Evolutionary conservation across 108 stramenopile genomes (phyloP).

Genomic region (Cyclotella baltica): DNA sequence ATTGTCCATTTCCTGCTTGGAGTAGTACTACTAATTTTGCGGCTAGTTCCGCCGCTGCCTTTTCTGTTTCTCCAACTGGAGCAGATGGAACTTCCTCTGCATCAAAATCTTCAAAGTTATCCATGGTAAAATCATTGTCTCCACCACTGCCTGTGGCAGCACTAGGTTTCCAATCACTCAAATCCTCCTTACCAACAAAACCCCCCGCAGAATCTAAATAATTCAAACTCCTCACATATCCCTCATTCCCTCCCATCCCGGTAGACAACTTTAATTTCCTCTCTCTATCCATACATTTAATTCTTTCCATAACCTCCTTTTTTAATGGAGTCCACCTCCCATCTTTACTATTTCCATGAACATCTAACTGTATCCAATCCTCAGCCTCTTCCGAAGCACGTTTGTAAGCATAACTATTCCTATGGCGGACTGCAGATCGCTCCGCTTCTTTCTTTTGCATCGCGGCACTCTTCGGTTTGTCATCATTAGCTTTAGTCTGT

Average conservation of each 20-base stretch:
- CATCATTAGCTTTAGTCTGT: not conserved
- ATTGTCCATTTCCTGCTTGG: slow-evolving; percentile 62
- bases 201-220: slow-evolving; percentile 55
- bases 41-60: slow-evolving; percentile 55
- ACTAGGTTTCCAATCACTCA: slow-evolving; percentile 27
- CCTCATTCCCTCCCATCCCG: slow-evolving; percentile 19
- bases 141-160: not conserved
- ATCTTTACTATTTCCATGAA: slow-evolving; percentile 44
- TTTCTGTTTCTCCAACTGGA: slow-evolving; percentile 15
- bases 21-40: slow-evolving; percentile 66
- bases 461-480: slow-evolving; percentile 58
- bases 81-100: not conserved
- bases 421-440: slow-evolving; percentile 71
- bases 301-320: slow-evolving; percentile 39
- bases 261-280: slow-evolving; percentile 22
- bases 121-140: slow-evolving; percentile 4
- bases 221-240: slow-evolving; percentile 69
- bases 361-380: slow-evolving; percentile 79
- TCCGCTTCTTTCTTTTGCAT: slow-evolving; percentile 91
- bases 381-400: slow-evolving; percentile 85
- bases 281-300: slow-evolving; percentile 34
- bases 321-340: slow-evolving; percentile 28
- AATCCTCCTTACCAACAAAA: slow-evolving; percentile 2
- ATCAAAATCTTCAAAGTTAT: slow-evolving; percentile 10
- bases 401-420: slow-evolving; percentile 83